phyloP scores from a whole-genome alignment of 495 filamentous ascomycete species.

The Penicillium antarcticum region DNA sequence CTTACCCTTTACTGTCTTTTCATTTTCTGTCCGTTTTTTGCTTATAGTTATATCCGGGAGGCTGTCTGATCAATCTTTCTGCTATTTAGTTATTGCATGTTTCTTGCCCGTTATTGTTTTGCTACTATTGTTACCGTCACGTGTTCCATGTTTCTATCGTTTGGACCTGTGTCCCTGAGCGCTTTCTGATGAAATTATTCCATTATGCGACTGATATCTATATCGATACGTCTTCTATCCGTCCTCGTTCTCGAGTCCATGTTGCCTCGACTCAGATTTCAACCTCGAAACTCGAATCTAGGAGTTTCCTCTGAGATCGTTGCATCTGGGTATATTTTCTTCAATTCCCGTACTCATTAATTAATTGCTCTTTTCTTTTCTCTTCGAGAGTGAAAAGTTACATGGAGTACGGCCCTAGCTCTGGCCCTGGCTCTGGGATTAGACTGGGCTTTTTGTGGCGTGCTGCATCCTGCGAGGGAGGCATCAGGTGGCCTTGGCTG shows the following conservation, averaged over 20 bases:
- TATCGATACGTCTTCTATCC: no score
- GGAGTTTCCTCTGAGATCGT: no score
- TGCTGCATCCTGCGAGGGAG: neutral
- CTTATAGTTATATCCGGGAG: slow-evolving; percentile 32
- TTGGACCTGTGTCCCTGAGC: slow-evolving; percentile 9
- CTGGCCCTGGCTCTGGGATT: neutral
- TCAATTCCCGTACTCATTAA: neutral
- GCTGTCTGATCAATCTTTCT: slow-evolving; percentile 46
- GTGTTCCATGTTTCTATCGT: neutral
- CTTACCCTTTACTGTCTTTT: slow-evolving; percentile 5
- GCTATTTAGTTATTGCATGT: slow-evolving; percentile 14
- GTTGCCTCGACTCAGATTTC: no score
- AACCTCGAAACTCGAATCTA: no score
- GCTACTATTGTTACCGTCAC: slow-evolving; percentile 4
- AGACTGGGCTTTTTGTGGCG: neutral
- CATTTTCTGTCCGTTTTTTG: slow-evolving; percentile 2
- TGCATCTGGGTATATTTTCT: no score
- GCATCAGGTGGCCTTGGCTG: neutral
- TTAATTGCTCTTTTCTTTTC: neutral
- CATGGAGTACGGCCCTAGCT: neutral
- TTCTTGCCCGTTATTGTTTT: slow-evolving; percentile 12
- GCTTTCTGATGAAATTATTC: slow-evolving; percentile 11
- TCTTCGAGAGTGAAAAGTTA: neutral
- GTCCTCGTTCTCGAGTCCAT: no score
- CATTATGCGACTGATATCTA: neutral